A percentile compares a stretch with the other conserved stretches of the same genome.
Evolutionary conservation across 352 stramenopile species (phyloP).

Genomic region (Globisporangium sylvaticum): DNA sequence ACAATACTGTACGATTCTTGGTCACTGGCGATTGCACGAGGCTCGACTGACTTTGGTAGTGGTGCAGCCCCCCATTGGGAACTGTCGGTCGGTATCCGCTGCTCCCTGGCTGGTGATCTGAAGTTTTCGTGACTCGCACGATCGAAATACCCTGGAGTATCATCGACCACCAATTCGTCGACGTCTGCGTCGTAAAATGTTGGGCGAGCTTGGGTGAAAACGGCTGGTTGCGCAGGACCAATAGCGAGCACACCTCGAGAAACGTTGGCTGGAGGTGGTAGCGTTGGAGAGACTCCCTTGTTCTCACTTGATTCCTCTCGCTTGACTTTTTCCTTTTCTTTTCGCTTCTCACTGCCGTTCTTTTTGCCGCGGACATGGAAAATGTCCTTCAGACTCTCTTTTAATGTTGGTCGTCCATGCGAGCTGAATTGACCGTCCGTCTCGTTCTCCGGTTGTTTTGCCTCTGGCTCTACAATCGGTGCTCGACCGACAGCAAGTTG

Average conservation of each 20-base stretch:
- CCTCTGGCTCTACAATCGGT: neutral
- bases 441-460: neutral
- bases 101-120: slow-evolving; percentile 16
- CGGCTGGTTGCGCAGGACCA: neutral
- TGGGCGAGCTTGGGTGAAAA: slow-evolving; percentile 4
- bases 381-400: slow-evolving; percentile 34
- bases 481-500: neutral
- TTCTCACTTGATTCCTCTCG: slow-evolving; percentile 9
- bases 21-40: slow-evolving; percentile 18
- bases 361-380: slow-evolving; percentile 23
- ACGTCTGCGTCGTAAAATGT: slow-evolving; percentile 47
- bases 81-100: slow-evolving; percentile 20
- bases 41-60: slow-evolving; percentile 10
- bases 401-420: slow-evolving; percentile 21
- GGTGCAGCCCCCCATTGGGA: slow-evolving; percentile 16
- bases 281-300: neutral
- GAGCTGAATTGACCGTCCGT: neutral
- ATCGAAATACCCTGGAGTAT: slow-evolving; percentile 60
- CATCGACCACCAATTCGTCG: slow-evolving; percentile 55
- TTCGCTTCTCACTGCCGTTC: neutral
- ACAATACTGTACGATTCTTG: slow-evolving; percentile 57
- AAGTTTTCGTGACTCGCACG: slow-evolving; percentile 5
- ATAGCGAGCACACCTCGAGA: neutral
- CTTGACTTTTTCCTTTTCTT: slow-evolving; percentile 19
- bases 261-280: neutral